Conservation (phyloP, 169 alveolate species). For the Plasmodium cynomolgi region DNA sequence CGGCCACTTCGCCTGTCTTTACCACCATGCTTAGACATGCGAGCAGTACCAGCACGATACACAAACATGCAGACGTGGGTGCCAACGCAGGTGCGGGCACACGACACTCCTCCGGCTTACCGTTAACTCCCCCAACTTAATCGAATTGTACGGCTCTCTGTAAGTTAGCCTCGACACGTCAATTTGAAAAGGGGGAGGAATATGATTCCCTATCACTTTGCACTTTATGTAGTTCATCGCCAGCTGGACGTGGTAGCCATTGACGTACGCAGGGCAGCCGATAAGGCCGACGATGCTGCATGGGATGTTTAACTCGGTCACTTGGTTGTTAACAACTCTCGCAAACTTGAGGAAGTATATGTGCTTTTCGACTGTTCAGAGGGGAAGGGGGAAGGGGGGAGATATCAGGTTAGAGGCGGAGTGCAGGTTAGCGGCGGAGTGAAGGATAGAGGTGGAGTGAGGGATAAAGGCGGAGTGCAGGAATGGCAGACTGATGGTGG, state of each 20-base stretch:
- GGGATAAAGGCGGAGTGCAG: background rate
- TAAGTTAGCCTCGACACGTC: constrained; percentile 87
- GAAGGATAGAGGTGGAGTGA: no score
- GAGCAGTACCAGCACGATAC: background rate
- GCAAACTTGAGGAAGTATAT: constrained; percentile 85
- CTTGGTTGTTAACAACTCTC: constrained; percentile 85
- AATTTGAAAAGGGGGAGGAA: constrained; percentile 89
- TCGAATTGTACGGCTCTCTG: constrained; percentile 85
- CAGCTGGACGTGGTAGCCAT: constrained; percentile 89
- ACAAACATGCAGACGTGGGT: background rate
- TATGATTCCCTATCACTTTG: constrained; percentile 84
- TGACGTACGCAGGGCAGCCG: constrained; percentile 90
- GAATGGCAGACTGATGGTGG: background rate
- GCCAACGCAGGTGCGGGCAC: background rate
- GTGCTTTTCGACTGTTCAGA: constrained; percentile 79
- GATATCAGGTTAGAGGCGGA: background rate
- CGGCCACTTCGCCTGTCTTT: background rate
- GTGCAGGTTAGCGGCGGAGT: no score
- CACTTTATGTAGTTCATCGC: constrained; percentile 86
- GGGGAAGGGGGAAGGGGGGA: background rate
- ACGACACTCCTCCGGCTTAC: constrained; percentile 5
- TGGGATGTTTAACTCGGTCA: constrained; percentile 85
- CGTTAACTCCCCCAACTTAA: constrained; percentile 81
- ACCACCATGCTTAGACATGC: background rate
- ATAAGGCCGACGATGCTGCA: constrained; percentile 86